A percentile compares a stretch with the other conserved stretches of the same genome.
These are phyloP conservation scores for Pseudocercospora crystallina DNA, from an alignment of 2,329 filamentous ascomycete genomes.

Conservation along the genomic window DNA sequence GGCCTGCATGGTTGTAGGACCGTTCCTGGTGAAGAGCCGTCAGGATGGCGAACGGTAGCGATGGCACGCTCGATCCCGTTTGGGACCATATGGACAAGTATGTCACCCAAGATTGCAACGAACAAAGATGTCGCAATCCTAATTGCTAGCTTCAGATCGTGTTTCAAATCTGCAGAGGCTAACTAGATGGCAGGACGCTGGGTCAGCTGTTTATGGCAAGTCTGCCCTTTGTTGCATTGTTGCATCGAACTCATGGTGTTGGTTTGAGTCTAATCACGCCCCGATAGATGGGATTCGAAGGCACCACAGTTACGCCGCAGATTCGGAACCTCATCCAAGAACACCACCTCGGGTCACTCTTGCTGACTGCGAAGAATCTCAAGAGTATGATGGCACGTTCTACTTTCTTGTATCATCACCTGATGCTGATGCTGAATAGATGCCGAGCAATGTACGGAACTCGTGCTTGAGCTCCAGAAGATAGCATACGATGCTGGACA, in stretches of 20 bases:
- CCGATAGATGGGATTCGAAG: slow-evolving; percentile 75
- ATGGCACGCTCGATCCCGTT: slow-evolving; percentile 47
- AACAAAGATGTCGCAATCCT: slow-evolving; percentile 3
- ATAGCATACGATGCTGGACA: slow-evolving; percentile 90
- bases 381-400: slow-evolving; percentile 60
- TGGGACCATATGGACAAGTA: slow-evolving; percentile 79
- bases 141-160: background rate
- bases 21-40: background rate
- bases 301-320: slow-evolving; percentile 77
- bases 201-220: slow-evolving; percentile 40
- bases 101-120: slow-evolving; percentile 33
- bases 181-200: slow-evolving; percentile 45
- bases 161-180: slow-evolving; percentile 26
- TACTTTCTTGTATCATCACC: background rate
- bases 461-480: slow-evolving; percentile 88
- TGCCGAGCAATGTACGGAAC: slow-evolving; percentile 80
- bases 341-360: slow-evolving; percentile 83
- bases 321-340: slow-evolving; percentile 78
- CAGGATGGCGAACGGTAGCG: slow-evolving; percentile 25
- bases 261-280: slow-evolving; percentile 7
- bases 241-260: slow-evolving; percentile 5
- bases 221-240: slow-evolving; percentile 8
- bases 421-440: slow-evolving; percentile 55
- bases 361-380: slow-evolving; percentile 80
- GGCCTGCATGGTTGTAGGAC: slow-evolving; percentile 2